Evolutionary conservation across 1,284 basidiomycete genomes (phyloP), one percentile per base, ranked within the genome.

Genomic region (Rhodofomes roseus): DNA sequence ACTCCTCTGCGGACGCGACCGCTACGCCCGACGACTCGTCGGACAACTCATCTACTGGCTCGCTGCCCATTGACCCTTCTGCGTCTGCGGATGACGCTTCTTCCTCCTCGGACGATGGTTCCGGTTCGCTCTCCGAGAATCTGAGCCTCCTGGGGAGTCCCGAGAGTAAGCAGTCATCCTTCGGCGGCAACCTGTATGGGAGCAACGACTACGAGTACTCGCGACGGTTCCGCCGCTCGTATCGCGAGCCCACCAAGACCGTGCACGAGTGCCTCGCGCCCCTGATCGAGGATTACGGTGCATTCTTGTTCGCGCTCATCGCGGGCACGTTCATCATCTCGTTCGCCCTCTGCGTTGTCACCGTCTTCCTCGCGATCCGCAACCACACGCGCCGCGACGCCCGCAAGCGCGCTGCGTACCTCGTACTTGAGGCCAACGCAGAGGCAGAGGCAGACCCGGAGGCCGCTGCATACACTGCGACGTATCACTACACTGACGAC

Each of bases 261-360:
- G 44, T 60, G 11, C 18, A 40, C 31, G 59, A 58, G 39, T 55
- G 60, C 60, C 25, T 61, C 36, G 25, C 34, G 34, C 56, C 60
- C 16, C 9, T 61, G 18, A 25, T 58, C 37, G 60, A 61, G 60
- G 29, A 36, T 20, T 61, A 61, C 54, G 60, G 60, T 46, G 53
- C 46, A 18, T 16, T 61, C 12, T 27, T 61, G 16, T 50, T 61
- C 36, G 56, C 60, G 18, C 37, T 61, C 18, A 36, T 61, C 18
- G 25, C 31, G 46, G 60, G 60, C 18, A 41, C 54, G 27, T 34
- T 58, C 43, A 22, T 58, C 16, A 25, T 58, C 29, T 61, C 56
- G 16, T 23, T 58, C 46, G 20, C 50, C 27, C 44, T 58, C 8
- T 58, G 52, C 53, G 25, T 56, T n/a, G 56, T 61, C 22, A 53